Base-by-base conservation (phyloP, 2,329 filamentous ascomycete species). In the Xylaria polymorpha region DNA sequence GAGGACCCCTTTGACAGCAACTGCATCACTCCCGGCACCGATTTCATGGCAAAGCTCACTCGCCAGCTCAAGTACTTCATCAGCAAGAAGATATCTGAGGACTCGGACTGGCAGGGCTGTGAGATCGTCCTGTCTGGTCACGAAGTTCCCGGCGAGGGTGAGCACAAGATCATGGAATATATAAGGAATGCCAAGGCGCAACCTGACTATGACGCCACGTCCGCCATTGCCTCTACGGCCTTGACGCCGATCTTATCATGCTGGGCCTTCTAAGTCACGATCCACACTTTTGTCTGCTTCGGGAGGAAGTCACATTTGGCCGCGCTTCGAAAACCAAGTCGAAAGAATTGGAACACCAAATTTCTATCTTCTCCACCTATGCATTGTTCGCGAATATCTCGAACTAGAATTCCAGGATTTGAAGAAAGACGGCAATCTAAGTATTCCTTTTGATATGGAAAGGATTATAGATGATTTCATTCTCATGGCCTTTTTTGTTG, bases 101-200 rank as follows among this genome's bases (percentile, higher is more conserved):
- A 99, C 80, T 89, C 91, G 57, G 96, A 99, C 77, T 99, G 96
- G 96, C 96, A 99, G 83, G 93, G 93, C 69, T 96, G 97, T 73
- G 94, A 98, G 79, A 91, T 99, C 75, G 94, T 99, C 62, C 87
- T 99, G 68, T 99, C 96, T 6, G 96, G 97, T 64, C 97, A 99
- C 79, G 97, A 99, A 81, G 95, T 98, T 32, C 96, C 96, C 7
- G 96, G 96, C 76, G 97, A 99, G 83, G 96, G 96, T 76, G 96
- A 99, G 82, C 96, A 99, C 85, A 99, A 99, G 84, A 97, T 99
- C 82, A 99, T 99, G 96, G 97, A 99, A 82, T 99, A 99, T 81
- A 99, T 99, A 81, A 92, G 96, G 75, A 93, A 97, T 81, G 93
- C 96, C 71, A 98, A 98, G 85, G 94, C 95, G 58, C 96, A 99